Percentiles rank a stretch among this genome's conserved stretches.
phyloP scores from a whole-genome alignment of 768 basidiomycete species.

The Vishniacozyma victoriae region DNA sequence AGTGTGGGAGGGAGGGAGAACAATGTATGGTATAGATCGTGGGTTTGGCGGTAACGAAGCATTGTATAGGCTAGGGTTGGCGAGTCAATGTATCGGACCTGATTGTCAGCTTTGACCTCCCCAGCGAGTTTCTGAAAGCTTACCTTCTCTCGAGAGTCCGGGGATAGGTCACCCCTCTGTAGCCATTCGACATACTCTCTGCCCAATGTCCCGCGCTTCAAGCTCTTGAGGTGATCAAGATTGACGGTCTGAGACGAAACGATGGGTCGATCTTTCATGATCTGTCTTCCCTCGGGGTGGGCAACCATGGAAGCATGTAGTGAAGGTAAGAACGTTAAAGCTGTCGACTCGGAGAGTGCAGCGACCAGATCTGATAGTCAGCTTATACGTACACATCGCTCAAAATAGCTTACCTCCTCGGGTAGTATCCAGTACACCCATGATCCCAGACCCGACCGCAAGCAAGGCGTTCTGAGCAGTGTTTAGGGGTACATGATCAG shows the following conservation, averaged over 20 bases:
- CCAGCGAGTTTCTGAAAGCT: slow-evolving; percentile 25
- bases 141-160: slow-evolving; percentile 88
- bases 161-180: slow-evolving; percentile 76
- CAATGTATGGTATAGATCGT: slow-evolving; percentile 94
- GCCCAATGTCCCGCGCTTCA: slow-evolving; percentile 78
- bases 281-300: slow-evolving; percentile 72
- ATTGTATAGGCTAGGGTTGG: slow-evolving; percentile 96
- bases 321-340: slow-evolving; percentile 67
- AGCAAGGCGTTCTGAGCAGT: slow-evolving; percentile 78
- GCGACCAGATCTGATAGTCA: slow-evolving; percentile 77
- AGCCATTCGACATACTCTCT: slow-evolving; percentile 85
- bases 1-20: slow-evolving; percentile 82
- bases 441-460: slow-evolving; percentile 75
- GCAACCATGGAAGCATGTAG: slow-evolving; percentile 72
- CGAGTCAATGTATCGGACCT: slow-evolving; percentile 93
- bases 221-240: slow-evolving; percentile 59
- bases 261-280: slow-evolving; percentile 76
- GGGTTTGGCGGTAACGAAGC: slow-evolving; percentile 95
- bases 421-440: slow-evolving; percentile 66
- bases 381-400: neutral
- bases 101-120: neutral
- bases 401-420: slow-evolving; percentile 73
- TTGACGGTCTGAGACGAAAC: slow-evolving; percentile 72
- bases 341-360: slow-evolving; percentile 86
- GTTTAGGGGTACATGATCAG: slow-evolving; percentile 60